These are phyloP conservation scores for Aspergillus viridinutans DNA, from an alignment of 2,329 filamentous ascomycete genomes.

Conservation along the genomic window DNA sequence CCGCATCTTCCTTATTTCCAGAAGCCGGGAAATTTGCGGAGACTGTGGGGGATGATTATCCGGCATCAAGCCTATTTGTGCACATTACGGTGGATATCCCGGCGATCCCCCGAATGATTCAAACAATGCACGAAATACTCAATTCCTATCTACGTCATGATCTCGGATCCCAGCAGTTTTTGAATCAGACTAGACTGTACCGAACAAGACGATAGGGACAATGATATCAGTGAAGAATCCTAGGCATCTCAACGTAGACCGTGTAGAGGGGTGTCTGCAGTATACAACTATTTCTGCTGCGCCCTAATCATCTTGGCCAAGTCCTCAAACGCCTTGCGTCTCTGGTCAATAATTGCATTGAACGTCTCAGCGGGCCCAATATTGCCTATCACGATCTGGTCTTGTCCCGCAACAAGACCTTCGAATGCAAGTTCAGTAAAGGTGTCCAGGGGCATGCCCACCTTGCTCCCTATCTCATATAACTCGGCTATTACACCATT, in stretches of 20 bases:
- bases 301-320: slow-evolving; percentile 5
- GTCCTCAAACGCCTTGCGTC: slow-evolving; percentile 16
- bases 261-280: not conserved
- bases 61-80: not conserved
- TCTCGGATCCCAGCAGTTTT: not conserved
- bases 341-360: slow-evolving; percentile 29
- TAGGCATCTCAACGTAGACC: not conserved
- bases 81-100: not conserved
- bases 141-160: not conserved
- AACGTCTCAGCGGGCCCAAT: slow-evolving; percentile 27
- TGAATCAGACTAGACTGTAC: not conserved
- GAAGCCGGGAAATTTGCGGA: not conserved
- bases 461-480: slow-evolving; percentile 35
- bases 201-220: no score
- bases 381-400: slow-evolving; percentile 40
- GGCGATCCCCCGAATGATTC: not conserved
- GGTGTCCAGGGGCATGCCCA: slow-evolving; percentile 48
- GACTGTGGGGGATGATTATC: not conserved
- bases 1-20: not conserved
- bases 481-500: slow-evolving; percentile 39
- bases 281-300: not conserved
- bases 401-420: slow-evolving; percentile 39
- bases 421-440: slow-evolving; percentile 47
- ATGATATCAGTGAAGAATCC: not conserved
- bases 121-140: not conserved